Conservation (phyloP, 352 stramenopile species). For the Pythium brachiatum region DNA sequence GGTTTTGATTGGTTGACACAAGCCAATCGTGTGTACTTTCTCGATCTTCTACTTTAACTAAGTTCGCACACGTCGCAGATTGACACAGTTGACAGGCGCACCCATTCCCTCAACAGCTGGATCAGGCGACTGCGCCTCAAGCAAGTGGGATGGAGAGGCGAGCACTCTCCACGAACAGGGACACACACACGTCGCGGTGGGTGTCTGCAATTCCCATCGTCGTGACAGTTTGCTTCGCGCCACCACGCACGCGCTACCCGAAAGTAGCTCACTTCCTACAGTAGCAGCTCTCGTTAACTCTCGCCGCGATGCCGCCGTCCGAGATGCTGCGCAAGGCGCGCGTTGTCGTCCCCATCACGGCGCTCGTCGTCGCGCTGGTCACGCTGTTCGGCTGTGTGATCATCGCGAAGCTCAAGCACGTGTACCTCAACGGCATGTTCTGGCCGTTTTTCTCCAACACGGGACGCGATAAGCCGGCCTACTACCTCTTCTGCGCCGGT, state of each 20-base stretch:
- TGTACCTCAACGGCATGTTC: constrained; percentile 48
- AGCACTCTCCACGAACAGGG: too few relatives aligned
- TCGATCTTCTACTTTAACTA: neutral
- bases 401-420: constrained; percentile 53
- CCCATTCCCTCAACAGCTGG: neutral
- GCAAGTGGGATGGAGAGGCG: neutral
- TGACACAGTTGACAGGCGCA: neutral
- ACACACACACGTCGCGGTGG: too few relatives aligned
- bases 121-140: neutral
- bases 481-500: constrained; percentile 59
- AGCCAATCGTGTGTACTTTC: neutral
- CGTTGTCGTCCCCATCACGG: constrained; percentile 31
- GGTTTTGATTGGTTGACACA: neutral
- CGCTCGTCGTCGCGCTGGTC: constrained; percentile 38
- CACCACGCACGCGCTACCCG: neutral
- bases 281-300: too few relatives aligned
- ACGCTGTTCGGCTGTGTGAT: constrained; percentile 53
- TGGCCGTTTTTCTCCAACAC: constrained; percentile 70
- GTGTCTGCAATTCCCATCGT: too few relatives aligned
- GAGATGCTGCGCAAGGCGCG: constrained; percentile 4
- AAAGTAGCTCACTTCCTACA: too few relatives aligned
- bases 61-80: constrained; percentile 5
- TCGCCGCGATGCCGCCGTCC: constrained; percentile 5
- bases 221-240: neutral
- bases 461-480: constrained; percentile 51